Evolutionary conservation across 495 filamentous ascomycete species (phyloP).

Genomic region (Opeltia flavorubescens): DNA sequence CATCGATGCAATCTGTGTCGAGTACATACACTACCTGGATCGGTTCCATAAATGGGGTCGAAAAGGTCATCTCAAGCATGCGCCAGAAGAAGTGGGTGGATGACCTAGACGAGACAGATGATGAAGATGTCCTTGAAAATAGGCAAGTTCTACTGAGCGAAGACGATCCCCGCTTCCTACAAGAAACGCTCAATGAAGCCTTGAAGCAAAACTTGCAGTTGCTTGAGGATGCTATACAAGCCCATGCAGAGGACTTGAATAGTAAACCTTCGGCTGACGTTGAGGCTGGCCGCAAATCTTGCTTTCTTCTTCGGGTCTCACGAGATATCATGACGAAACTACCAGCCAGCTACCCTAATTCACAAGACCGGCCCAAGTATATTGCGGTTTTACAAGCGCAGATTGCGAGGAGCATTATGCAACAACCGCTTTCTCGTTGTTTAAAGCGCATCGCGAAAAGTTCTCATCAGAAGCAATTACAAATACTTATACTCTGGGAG

Average conservation of each 20-base stretch:
- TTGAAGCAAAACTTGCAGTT: slow-evolving; percentile 41
- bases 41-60: slow-evolving; percentile 43
- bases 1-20: slow-evolving; percentile 44
- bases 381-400: slow-evolving; percentile 20
- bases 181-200: slow-evolving; percentile 42
- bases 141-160: slow-evolving; percentile 44
- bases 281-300: slow-evolving; percentile 34
- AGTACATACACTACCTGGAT: slow-evolving; percentile 55
- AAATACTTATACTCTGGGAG: slow-evolving; percentile 58
- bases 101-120: slow-evolving; percentile 59
- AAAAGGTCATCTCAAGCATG: slow-evolving; percentile 48
- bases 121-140: slow-evolving; percentile 46
- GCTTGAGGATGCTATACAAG: slow-evolving; percentile 42
- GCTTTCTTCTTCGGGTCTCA: slow-evolving; percentile 63
- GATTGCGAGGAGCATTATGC: slow-evolving; percentile 13
- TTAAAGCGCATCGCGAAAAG: slow-evolving; percentile 15
- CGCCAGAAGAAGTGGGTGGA: slow-evolving; percentile 61
- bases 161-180: slow-evolving; percentile 55
- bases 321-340: slow-evolving; percentile 57
- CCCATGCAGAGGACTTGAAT: slow-evolving; percentile 29
- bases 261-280: slow-evolving; percentile 19
- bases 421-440: slow-evolving; percentile 15
- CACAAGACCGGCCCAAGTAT: slow-evolving; percentile 22
- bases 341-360: slow-evolving; percentile 31
- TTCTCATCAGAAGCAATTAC: slow-evolving; percentile 18